Conservation (phyloP, 2,329 filamentous ascomycete species). For the Ascochyta pisi region DNA sequence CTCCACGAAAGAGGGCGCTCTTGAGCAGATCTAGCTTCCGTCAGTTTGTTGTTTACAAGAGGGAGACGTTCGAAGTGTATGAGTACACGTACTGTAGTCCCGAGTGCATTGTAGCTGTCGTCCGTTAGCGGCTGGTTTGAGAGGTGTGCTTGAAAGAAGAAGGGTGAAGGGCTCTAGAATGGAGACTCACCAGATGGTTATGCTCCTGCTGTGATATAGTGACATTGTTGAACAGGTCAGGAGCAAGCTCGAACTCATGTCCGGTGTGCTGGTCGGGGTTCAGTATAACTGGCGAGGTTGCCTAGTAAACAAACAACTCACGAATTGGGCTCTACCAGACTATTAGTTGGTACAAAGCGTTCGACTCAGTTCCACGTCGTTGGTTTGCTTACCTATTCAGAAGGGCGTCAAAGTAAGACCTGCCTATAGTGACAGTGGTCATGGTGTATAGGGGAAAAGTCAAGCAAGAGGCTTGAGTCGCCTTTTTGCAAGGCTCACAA, state of each 20-base stretch:
- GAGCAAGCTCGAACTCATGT: constrained; percentile 47
- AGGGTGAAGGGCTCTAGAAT: neutral
- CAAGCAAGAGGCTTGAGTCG: constrained; percentile 12
- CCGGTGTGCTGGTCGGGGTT: constrained; percentile 47
- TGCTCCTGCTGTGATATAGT: constrained; percentile 68
- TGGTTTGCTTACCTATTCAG: constrained; percentile 62
- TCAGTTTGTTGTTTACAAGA: constrained; percentile 2
- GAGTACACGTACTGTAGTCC: constrained; percentile 61
- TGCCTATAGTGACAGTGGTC: constrained; percentile 64
- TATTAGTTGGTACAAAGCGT: constrained; percentile 30
- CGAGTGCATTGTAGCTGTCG: constrained; percentile 50
- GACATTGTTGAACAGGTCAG: constrained; percentile 52
- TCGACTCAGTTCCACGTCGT: neutral
- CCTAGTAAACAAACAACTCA: constrained; percentile 45
- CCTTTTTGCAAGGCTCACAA: constrained; percentile 14
- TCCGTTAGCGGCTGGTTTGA: neutral
- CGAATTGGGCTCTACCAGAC: constrained; percentile 55
- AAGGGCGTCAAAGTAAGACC: constrained; percentile 67
- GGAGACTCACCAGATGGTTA: constrained; percentile 61
- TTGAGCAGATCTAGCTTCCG: constrained; percentile 51
- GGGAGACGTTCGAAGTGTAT: neutral
- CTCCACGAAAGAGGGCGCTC: constrained; percentile 58
- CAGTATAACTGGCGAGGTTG: constrained; percentile 11
- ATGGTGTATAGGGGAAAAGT: constrained; percentile 35
- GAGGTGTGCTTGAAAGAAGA: neutral